phyloP scores from a whole-genome alignment of 768 basidiomycete genomes.

The Rhodotorula paludigena region DNA sequence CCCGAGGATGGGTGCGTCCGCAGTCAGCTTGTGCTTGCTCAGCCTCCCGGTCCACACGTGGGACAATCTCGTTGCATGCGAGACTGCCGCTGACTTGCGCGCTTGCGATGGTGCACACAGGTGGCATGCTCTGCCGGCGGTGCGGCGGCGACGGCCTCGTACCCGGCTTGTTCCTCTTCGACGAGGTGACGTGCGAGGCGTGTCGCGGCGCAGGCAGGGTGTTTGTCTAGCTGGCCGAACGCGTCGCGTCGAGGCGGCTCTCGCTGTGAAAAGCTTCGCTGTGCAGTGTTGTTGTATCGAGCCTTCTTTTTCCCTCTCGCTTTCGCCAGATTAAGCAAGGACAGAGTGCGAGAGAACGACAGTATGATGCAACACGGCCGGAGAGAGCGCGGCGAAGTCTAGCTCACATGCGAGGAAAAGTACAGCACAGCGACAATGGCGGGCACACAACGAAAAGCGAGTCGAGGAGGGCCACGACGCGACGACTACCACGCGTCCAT shows the following conservation, averaged over 20 bases:
- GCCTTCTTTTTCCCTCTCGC: no score
- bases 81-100: not conserved
- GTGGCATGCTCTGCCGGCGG: conserved; percentile 17
- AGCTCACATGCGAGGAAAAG: no score
- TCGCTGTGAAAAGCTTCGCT: no score
- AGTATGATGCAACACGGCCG: no score
- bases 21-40: no score
- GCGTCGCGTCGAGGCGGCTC: not conserved
- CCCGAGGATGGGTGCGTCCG: conserved; percentile 34
- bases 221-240: not conserved
- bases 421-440: not conserved
- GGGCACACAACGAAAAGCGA: no score
- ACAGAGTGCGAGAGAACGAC: no score
- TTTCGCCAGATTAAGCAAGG: no score
- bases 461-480: fast-evolving
- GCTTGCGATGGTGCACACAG: not conserved
- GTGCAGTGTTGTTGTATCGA: not conserved
- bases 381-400: no score
- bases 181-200: conserved; percentile 22
- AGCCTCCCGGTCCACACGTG: no score
- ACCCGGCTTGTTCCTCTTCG: conserved; percentile 14
- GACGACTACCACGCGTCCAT: conserved; percentile 23
- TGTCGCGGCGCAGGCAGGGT: conserved; percentile 31
- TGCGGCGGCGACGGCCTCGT: conserved; percentile 30
- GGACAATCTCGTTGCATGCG: no score